Percentiles rank a stretch among this genome's conserved stretches.
These are phyloP conservation scores for Alternaria conjuncta DNA, from an alignment of 2,329 filamentous ascomycete species.

Conservation along the genomic window DNA sequence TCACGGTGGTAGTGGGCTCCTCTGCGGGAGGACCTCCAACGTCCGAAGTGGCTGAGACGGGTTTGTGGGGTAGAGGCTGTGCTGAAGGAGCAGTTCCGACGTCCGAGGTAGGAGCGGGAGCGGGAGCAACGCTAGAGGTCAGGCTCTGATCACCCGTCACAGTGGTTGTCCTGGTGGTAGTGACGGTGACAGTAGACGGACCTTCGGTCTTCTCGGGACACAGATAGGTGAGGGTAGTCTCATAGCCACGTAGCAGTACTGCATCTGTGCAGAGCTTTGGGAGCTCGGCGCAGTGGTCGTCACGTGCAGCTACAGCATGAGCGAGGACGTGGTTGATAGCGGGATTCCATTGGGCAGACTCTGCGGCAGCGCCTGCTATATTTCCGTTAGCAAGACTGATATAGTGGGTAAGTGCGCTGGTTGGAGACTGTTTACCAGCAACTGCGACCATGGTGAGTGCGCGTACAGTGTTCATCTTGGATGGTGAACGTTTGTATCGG, in stretches of 20 bases:
- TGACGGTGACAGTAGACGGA: slow-evolving; percentile 23
- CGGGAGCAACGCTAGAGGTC: neutral
- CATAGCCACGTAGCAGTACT: slow-evolving; percentile 18
- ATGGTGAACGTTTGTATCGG: neutral
- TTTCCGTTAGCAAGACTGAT: too few species aligned
- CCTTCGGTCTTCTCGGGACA: slow-evolving; percentile 20
- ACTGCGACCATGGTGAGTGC: slow-evolving; percentile 14
- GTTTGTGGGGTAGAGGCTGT: neutral
- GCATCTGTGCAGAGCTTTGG: slow-evolving; percentile 31
- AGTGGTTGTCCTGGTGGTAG: slow-evolving; percentile 23
- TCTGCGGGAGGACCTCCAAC: neutral
- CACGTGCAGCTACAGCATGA: slow-evolving; percentile 11
- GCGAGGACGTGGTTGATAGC: slow-evolving; percentile 3
- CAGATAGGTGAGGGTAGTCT: slow-evolving; percentile 32
- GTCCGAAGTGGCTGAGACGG: neutral
- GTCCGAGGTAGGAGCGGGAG: neutral
- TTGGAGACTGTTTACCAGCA: slow-evolving; percentile 12
- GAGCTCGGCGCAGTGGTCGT: slow-evolving; percentile 15
- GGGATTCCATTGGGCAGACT: slow-evolving; percentile 9
- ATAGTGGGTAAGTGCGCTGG: neutral
- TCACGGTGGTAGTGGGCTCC: slow-evolving; percentile 22
- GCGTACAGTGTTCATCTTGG: slow-evolving; percentile 16
- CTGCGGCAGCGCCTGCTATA: slow-evolving; percentile 19
- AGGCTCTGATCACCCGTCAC: neutral
- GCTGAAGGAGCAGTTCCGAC: neutral